A percentile compares a stretch with the other conserved stretches of the same genome.
Evolutionary conservation across 768 basidiomycete species (phyloP).

Genomic region (Xerocomus spinulosus): DNA sequence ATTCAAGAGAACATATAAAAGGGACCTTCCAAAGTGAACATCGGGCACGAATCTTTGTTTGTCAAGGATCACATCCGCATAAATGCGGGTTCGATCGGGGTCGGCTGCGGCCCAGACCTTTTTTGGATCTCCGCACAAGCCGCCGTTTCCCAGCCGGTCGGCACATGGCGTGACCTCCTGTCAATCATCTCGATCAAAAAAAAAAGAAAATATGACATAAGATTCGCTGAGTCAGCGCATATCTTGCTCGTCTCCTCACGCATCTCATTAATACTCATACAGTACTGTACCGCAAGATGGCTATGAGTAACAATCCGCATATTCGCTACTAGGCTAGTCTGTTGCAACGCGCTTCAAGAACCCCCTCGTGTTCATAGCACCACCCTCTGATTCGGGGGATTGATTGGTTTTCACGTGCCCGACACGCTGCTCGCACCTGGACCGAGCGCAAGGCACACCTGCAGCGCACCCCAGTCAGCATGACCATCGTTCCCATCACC

Average conservation of each 20-base stretch:
- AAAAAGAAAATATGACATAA: conserved; percentile 2
- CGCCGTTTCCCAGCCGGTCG: conserved; percentile 19
- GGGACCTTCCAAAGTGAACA: conserved; percentile 32
- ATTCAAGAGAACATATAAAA: conserved; percentile 38
- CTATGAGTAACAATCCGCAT: background rate
- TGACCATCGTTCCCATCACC: conserved; percentile 12
- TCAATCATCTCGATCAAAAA: conserved; percentile 18
- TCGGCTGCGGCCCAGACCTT: conserved; percentile 35
- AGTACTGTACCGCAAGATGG: background rate
- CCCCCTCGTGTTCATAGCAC: conserved; percentile 26
- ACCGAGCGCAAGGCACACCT: conserved; percentile 18
- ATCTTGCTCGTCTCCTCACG: background rate
- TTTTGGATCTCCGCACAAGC: conserved; percentile 34
- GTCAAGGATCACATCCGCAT: conserved; percentile 31
- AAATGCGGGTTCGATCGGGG: conserved; percentile 36
- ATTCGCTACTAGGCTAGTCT: background rate
- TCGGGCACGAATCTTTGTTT: conserved; percentile 35
- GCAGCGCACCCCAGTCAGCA: conserved; percentile 12
- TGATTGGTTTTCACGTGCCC: conserved; percentile 28
- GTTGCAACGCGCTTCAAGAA: conserved; percentile 12
- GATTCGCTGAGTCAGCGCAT: background rate
- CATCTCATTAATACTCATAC: too few species aligned
- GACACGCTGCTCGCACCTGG: conserved; percentile 22
- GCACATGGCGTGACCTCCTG: conserved; percentile 10
- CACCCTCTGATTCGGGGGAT: conserved; percentile 26